A percentile compares a stretch with the other conserved stretches of the same genome.
Evolutionary conservation across 2,329 filamentous ascomycete genomes (phyloP).

Genomic region (Delphinella strobiligena): DNA sequence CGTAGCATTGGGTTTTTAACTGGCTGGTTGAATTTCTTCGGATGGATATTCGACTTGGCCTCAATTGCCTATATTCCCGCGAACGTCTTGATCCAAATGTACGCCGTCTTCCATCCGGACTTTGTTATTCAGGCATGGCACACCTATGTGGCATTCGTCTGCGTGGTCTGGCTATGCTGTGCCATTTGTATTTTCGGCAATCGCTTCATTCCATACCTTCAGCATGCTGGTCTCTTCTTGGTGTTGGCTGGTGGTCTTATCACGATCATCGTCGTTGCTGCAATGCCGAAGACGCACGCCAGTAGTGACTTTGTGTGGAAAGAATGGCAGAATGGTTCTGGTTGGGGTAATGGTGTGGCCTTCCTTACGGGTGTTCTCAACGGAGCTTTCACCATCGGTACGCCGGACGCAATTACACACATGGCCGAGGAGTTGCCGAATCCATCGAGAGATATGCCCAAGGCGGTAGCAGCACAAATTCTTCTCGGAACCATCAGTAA

Average conservation of each 20-base stretch:
- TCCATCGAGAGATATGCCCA: slow-evolving; percentile 33
- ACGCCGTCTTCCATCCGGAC: slow-evolving; percentile 44
- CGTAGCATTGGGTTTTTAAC: slow-evolving; percentile 24
- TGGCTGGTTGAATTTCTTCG: slow-evolving; percentile 39
- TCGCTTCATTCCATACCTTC: slow-evolving; percentile 36
- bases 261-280: slow-evolving; percentile 27
- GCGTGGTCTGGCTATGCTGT: slow-evolving; percentile 43
- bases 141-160: slow-evolving; percentile 46
- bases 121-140: slow-evolving; percentile 45
- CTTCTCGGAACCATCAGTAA: slow-evolving; percentile 28
- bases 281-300: slow-evolving; percentile 43
- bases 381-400: slow-evolving; percentile 26
- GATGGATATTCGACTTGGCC: slow-evolving; percentile 50
- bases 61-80: slow-evolving; percentile 47
- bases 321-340: slow-evolving; percentile 39
- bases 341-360: slow-evolving; percentile 31
- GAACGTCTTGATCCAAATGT: slow-evolving; percentile 50
- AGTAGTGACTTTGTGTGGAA: slow-evolving; percentile 43
- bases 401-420: slow-evolving; percentile 23
- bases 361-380: slow-evolving; percentile 26
- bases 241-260: slow-evolving; percentile 23
- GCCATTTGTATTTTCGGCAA: slow-evolving; percentile 46
- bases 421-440: slow-evolving; percentile 25
- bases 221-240: slow-evolving; percentile 45
- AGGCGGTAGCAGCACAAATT: slow-evolving; percentile 38